Evolutionary conservation across 1,284 basidiomycete species (phyloP).

Genomic region (Pholiota adiposa): DNA sequence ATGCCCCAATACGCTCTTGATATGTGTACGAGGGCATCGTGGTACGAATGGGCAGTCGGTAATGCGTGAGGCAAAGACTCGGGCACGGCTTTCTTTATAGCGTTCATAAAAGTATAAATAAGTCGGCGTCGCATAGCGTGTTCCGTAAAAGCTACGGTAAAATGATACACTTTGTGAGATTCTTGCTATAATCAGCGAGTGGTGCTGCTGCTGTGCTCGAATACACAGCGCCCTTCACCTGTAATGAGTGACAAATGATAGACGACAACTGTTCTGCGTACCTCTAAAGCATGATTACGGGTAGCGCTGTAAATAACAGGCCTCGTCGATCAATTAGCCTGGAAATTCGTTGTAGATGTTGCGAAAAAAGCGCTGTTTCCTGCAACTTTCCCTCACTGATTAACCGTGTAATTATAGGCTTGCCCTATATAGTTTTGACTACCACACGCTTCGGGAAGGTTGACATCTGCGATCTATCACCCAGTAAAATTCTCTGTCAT

Average conservation of each 20-base stretch:
- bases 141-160: not conserved
- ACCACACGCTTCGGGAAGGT: not conserved
- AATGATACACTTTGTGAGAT: too few species aligned
- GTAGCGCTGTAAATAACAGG: too few species aligned
- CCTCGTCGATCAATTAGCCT: not conserved
- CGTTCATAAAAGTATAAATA: too few species aligned
- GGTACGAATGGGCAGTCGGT: not conserved
- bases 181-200: not conserved
- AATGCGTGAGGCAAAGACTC: not conserved
- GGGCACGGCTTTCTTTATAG: too few species aligned
- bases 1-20: slow-evolving; percentile 5
- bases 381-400: not conserved
- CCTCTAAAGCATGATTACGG: too few species aligned
- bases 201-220: too few species aligned
- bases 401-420: not conserved
- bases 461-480: not conserved
- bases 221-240: not conserved
- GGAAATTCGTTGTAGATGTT: not conserved
- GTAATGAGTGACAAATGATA: not conserved
- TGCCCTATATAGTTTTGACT: not conserved
- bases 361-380: not conserved
- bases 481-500: not conserved
- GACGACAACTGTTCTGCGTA: not conserved
- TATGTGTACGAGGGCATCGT: slow-evolving; percentile 4
- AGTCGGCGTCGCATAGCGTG: not conserved